Evolutionary conservation across 2,329 filamentous ascomycete species (phyloP).

Genomic region (Cadophora luteo-olivacea): DNA sequence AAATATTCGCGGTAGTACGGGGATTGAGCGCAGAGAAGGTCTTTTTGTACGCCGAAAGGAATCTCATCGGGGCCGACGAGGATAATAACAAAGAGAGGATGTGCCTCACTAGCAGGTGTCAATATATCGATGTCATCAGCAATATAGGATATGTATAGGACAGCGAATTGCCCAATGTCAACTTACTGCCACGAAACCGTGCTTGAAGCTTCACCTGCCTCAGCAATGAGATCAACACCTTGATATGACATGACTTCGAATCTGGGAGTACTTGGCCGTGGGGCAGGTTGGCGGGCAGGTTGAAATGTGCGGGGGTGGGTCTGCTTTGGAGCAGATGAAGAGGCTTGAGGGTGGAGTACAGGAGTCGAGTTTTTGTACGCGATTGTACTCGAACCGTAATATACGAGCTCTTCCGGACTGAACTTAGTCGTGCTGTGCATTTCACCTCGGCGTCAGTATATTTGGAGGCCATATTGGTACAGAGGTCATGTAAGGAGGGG

Average conservation of each 20-base stretch:
- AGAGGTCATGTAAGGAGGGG: neutral
- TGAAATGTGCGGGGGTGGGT: constrained; percentile 7
- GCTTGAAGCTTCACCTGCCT: constrained; percentile 32
- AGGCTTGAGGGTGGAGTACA: neutral
- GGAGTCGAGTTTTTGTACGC: constrained; percentile 21
- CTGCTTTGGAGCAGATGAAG: neutral
- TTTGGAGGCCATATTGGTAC: neutral
- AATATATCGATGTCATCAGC: neutral
- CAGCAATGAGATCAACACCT: constrained; percentile 38
- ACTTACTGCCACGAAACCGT: constrained; percentile 43
- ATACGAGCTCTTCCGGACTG: constrained; percentile 17
- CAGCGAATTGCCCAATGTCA: neutral
- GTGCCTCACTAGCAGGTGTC: constrained; percentile 35
- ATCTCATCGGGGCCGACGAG: constrained; percentile 41
- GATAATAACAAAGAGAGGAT: constrained; percentile 41
- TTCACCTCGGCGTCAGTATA: neutral
- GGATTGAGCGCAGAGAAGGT: constrained; percentile 41
- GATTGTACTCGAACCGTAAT: constrained; percentile 19
- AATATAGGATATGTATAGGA: neutral
- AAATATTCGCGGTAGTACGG: constrained; percentile 41
- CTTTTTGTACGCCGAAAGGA: constrained; percentile 42
- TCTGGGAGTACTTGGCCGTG: constrained; percentile 8
- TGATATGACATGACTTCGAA: constrained; percentile 29
- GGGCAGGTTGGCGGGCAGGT: neutral
- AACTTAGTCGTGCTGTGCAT: constrained; percentile 1